A percentile compares a stretch with the other conserved stretches of the same genome.
phyloP scores from a whole-genome alignment of 73 alveolate genomes.

The Paramecium bursaria region DNA sequence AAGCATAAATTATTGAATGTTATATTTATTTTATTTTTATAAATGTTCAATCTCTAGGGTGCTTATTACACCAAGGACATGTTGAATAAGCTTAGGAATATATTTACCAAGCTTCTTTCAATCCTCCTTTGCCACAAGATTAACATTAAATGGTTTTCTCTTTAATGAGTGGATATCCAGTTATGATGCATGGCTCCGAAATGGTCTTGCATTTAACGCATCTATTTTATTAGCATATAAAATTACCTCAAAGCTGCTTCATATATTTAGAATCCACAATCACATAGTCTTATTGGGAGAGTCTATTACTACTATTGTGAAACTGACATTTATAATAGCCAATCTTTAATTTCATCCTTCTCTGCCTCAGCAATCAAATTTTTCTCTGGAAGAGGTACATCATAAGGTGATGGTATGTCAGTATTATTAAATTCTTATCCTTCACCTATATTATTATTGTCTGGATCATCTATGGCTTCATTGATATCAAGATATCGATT shows the following conservation, averaged over 20 bases:
- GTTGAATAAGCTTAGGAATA: constrained; percentile 79
- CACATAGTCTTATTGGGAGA: constrained; percentile 88
- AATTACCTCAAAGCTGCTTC: constrained; percentile 82
- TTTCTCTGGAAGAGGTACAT: constrained; percentile 96
- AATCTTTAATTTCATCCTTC: constrained; percentile 95
- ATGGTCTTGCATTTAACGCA: constrained; percentile 83
- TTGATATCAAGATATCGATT: constrained; percentile 97
- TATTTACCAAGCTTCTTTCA: constrained; percentile 96
- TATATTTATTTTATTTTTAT: not conserved
- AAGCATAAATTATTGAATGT: constrained; percentile 25
- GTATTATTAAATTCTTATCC: constrained; percentile 96
- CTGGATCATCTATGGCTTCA: constrained; percentile 99
- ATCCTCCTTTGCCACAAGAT: constrained; percentile 94
- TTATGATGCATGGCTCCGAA: constrained; percentile 95
- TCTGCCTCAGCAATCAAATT: constrained; percentile 87
- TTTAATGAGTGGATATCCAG: constrained; percentile 96
- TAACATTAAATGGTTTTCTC: constrained; percentile 87
- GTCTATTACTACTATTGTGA: constrained; percentile 82
- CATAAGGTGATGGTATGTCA: constrained; percentile 96
- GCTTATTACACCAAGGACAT: constrained; percentile 92
- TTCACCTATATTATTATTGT: constrained; percentile 90
- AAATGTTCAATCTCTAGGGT: constrained; percentile 25
- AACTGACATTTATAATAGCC: constrained; percentile 93
- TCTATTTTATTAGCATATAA: too few species aligned
- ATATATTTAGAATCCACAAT: constrained; percentile 92